Evolutionary conservation across 2,329 filamentous ascomycete genomes (phyloP), one percentile per base, ranked within the genome.

Genomic region (Penicillium sp.): DNA sequence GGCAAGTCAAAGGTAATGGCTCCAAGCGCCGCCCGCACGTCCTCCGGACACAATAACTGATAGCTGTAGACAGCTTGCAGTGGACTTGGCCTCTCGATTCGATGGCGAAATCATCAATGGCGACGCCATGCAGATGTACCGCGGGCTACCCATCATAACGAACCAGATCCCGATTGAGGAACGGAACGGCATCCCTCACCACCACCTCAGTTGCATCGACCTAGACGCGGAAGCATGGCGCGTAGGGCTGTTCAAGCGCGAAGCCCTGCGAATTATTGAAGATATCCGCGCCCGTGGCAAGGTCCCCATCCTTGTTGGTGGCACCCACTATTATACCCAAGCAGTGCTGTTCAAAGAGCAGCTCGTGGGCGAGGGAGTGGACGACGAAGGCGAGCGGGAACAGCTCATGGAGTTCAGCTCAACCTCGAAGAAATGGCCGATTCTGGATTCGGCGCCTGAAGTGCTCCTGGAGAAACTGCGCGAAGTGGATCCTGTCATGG

Each of bases 111-210:
- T 99, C 50, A 92, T 99, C 76, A 99, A 99, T 71, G 90, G 90
- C 45, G 94, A 99, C 79, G 94, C 94, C 38, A 96, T 99, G 92
- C 94, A 99, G 72, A 86, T 99, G 76, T 99, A 99, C 73, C 83
- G 84, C 51, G 94, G 94, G 3, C 79, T 99, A 42, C 92, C 94
- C 5, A 88, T 97, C 61, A 93, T 97, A 65, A 99, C 94, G 26
- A 99, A 99, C 74, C 96, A 97, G 72, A 89, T 97, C 56, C 85
- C 89, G 0, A 50, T 70, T 1, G 81, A 85, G 20, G 93, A 97
- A 71, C 87, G 86, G 67, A 83, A 88, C 58, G 90, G 88, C 10
- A 81, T 99, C 11, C 88, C 89, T 4, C 94, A 99, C 70, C 93
- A 99, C 73, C 79, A 99, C 4, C 82, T 99, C 24, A 90, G 89